A percentile compares a stretch with the other conserved stretches of the same genome.
These are phyloP conservation scores for Serpula lacrymans DNA, from an alignment of 768 basidiomycete species.

Conservation along the genomic window DNA sequence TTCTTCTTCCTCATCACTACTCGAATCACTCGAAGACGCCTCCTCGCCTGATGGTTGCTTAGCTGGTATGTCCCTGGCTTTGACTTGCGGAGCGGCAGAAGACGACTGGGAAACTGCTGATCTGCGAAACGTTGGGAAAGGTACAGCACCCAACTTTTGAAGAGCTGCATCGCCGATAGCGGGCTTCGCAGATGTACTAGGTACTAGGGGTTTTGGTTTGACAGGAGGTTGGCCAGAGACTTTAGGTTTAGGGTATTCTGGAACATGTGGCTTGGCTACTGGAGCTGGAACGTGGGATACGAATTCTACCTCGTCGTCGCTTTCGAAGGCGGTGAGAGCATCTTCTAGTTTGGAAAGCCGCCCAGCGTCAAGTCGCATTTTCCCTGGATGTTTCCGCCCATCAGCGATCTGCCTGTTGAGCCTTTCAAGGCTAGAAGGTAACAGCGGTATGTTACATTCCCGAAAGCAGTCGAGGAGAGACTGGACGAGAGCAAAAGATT, in stretches of 20 bases:
- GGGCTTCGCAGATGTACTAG: constrained; percentile 13
- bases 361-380: constrained; percentile 50
- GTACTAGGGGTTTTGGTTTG: constrained; percentile 9
- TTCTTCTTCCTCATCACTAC: constrained; percentile 46
- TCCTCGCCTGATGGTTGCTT: constrained; percentile 18
- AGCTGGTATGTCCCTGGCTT: constrained; percentile 8
- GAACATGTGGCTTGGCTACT: neutral
- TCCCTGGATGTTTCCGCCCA: constrained; percentile 49
- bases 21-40: constrained; percentile 44
- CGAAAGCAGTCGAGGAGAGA: constrained; percentile 76
- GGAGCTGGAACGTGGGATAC: constrained; percentile 34
- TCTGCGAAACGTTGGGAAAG: constrained; percentile 44
- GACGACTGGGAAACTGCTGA: constrained; percentile 19
- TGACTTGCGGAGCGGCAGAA: constrained; percentile 8
- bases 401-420: constrained; percentile 63
- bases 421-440: constrained; percentile 54
- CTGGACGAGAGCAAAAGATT: constrained; percentile 81
- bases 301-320: constrained; percentile 58
- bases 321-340: constrained; percentile 61
- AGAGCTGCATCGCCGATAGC: constrained; percentile 25
- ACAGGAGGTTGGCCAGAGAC: constrained; percentile 13
- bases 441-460: constrained; percentile 54
- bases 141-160: constrained; percentile 32
- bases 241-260: constrained; percentile 12
- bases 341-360: constrained; percentile 67